Evolutionary conservation across 2,329 filamentous ascomycete genomes (phyloP).

Genomic region (Fonsecaea multimorphosa): DNA sequence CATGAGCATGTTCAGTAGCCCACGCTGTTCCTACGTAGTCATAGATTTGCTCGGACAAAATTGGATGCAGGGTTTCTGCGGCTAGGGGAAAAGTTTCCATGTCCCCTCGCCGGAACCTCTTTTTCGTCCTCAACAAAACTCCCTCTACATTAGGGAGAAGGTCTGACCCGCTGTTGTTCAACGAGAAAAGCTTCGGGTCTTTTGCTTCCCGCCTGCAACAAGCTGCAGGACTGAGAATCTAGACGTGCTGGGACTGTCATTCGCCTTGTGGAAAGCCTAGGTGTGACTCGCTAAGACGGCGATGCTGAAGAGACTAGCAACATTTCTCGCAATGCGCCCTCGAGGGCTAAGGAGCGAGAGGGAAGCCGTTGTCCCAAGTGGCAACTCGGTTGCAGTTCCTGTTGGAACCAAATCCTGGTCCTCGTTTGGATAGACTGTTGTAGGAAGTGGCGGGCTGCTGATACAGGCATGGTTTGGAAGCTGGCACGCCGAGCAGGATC

Average conservation of each 20-base stretch:
- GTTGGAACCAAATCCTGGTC: not conserved
- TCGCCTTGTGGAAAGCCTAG: not conserved
- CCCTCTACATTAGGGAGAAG: not conserved
- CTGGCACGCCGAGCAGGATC: not conserved
- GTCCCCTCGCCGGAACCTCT: not conserved
- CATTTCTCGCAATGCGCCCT: not conserved
- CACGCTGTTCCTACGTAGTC: not conserved
- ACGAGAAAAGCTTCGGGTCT: not conserved
- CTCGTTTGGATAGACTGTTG: constrained; percentile 3
- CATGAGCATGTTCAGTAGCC: not conserved
- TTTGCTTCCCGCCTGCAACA: not conserved
- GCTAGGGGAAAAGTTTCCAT: constrained; percentile 2
- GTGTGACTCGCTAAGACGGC: not conserved
- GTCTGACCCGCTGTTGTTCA: not conserved
- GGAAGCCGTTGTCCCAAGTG: not conserved
- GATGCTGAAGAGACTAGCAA: not conserved
- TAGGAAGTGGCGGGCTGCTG: not conserved
- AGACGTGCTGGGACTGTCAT: not conserved
- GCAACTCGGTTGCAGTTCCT: not conserved
- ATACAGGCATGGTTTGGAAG: not conserved
- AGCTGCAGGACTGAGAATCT: not conserved
- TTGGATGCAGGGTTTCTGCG: not conserved
- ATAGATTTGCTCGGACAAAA: not conserved
- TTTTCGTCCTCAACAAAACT: not conserved
- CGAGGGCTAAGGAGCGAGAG: not conserved